Conservation (phyloP, 306 rosid genomes). For the Glycine latifolia region DNA sequence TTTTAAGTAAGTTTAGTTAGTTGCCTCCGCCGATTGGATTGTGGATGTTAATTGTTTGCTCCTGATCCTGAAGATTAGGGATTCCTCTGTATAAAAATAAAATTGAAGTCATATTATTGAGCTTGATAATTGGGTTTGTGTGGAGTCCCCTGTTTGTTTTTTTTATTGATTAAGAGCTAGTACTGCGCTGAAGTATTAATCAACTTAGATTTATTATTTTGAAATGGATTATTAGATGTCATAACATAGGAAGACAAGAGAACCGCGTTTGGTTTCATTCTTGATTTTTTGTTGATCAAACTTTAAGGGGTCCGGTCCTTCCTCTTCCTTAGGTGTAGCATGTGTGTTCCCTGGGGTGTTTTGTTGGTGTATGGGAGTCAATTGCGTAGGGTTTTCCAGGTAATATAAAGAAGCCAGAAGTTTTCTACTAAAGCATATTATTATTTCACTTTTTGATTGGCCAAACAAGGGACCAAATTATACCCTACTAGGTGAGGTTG, state of each 20-base stretch:
- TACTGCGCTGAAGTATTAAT: not conserved
- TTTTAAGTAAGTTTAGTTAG: not conserved
- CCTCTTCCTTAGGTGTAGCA: conserved; percentile 4
- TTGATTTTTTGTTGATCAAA: conserved; percentile 27
- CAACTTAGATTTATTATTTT: not conserved
- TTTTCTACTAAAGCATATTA: not conserved
- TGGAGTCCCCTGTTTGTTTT: not conserved
- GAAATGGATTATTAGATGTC: not conserved
- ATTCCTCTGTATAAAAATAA: not conserved
- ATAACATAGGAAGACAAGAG: conserved; percentile 15
- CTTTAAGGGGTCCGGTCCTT: not conserved
- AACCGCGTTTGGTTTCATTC: not conserved
- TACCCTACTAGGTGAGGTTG: not conserved
- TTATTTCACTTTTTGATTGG: conserved; percentile 3
- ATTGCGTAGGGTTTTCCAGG: not conserved
- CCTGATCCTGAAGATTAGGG: conserved; percentile 1
- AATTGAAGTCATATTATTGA: not conserved
- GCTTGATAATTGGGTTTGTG: conserved; percentile 7
- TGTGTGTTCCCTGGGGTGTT: not conserved
- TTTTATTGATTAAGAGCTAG: conserved; percentile 6
- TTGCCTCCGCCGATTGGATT: not conserved
- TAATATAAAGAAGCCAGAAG: not conserved
- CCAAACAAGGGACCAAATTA: not conserved
- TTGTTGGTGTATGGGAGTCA: not conserved
- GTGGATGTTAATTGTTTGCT: not conserved